These are phyloP conservation scores for Bassia scoparia DNA, from an alignment of 148 eudicot genomes.

Conservation along the genomic window DNA sequence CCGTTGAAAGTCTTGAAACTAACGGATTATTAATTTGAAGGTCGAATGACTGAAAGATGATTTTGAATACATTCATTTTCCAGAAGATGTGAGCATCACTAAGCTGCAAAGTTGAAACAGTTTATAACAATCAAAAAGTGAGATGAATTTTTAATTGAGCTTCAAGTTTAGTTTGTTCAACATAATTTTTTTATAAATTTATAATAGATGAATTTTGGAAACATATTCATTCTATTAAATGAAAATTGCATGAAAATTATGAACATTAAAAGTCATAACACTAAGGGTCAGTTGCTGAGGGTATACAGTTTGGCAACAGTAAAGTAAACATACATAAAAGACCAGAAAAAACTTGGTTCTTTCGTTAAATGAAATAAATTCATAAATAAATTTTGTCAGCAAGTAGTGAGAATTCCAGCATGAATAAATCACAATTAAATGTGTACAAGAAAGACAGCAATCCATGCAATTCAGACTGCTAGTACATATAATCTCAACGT, in stretches of 20 bases:
- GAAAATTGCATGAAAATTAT: no score
- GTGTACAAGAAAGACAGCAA: background rate
- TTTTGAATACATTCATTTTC: background rate
- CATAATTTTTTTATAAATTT: no score
- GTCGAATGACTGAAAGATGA: no score
- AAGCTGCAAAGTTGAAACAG: background rate
- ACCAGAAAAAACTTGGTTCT: background rate
- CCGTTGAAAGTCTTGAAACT: no score
- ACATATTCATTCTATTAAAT: no score
- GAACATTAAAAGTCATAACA: background rate
- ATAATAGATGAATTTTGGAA: no score
- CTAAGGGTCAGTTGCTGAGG: background rate
- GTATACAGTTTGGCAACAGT: background rate
- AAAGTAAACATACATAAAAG: background rate
- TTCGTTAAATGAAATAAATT: background rate
- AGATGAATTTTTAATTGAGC: background rate
- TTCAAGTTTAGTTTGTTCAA: background rate
- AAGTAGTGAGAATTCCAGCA: background rate
- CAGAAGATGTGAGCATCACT: background rate
- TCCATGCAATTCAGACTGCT: background rate
- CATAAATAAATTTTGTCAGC: background rate
- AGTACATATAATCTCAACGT: no score
- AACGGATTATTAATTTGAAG: no score
- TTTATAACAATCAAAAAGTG: background rate
- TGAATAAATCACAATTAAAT: background rate